Base-by-base conservation (phyloP, 257 asterid genomes). In the Penstemon eatonii region DNA sequence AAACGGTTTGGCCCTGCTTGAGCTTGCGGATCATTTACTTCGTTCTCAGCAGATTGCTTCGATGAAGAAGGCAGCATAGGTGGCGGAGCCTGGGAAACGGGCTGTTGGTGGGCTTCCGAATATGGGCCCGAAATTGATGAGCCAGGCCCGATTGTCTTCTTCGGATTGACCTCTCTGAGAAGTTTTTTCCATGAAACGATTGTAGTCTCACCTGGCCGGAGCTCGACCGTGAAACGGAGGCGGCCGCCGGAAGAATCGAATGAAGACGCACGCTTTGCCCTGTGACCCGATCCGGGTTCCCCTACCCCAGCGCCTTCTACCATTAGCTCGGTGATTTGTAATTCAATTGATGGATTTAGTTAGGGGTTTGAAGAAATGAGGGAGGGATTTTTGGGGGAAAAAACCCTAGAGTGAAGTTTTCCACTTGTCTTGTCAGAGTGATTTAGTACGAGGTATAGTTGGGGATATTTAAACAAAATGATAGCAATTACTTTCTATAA, bases 101-200 rank as follows among this genome's bases (percentile, higher is more conserved):
- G 71, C 77, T 61, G 80, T 46, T 74, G 75, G 0, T 61, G 43
- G 64, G 79, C 74, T 40, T 69, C 66, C 45, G 72, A 49, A 44
- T 79, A 43, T 36, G 82, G 72, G 18, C 60, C 60, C 10, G 74
- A 63, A 55, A 49, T 67, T 38, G 75, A 52, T 33, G 78, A 63
- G 54, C 58, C 79, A 40, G 66, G 60, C 49, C 33, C 73, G 82
- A 54, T 77, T 84, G 51, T 25, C 78, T 80, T 82, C 38, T 52
- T 79, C 66, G 75, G 58, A 75, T 74, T 76, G 45, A 87, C 80
- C 74, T 94, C 99, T 70, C 70, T 91, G 53, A 85, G 75, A 68
- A 94, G 96, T 86, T 91, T 94, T 76, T 86, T 94, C 99, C 99
- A 94, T 25, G 99, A 94, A 37, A 94, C 96, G 40, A 94, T 94